phyloP scores from a whole-genome alignment of 2,329 filamentous ascomycete species.

The Aspergillus vadensis region DNA sequence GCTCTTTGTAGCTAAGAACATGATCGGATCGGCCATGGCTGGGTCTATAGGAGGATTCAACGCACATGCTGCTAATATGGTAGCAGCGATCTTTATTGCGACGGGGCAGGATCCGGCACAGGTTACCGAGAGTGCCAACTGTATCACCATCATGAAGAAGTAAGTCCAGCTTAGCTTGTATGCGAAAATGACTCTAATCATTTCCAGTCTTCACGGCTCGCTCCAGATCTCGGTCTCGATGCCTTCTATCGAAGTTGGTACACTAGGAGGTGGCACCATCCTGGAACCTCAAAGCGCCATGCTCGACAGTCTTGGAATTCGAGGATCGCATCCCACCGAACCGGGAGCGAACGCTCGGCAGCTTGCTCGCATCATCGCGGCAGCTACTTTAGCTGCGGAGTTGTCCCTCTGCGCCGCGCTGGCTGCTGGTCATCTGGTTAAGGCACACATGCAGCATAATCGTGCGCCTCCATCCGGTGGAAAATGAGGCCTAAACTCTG shows the following conservation, averaged over 20 bases:
- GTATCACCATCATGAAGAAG: slow-evolving; percentile 99
- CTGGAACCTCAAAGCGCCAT: slow-evolving; percentile 94
- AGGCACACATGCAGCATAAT: slow-evolving; percentile 96
- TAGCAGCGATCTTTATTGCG: slow-evolving; percentile 96
- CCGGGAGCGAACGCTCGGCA: slow-evolving; percentile 90
- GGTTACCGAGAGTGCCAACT: slow-evolving; percentile 94
- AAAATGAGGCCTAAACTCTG: neutral
- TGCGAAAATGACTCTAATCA: slow-evolving; percentile 18
- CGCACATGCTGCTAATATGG: slow-evolving; percentile 95
- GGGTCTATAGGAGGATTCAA: slow-evolving; percentile 96
- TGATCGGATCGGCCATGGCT: slow-evolving; percentile 97
- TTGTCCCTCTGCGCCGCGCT: slow-evolving; percentile 88
- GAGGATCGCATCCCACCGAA: slow-evolving; percentile 85
- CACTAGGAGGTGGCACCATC: slow-evolving; percentile 93
- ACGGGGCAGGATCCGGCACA: slow-evolving; percentile 97
- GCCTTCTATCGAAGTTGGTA: slow-evolving; percentile 97
- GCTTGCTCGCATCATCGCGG: slow-evolving; percentile 84
- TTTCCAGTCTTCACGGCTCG: slow-evolving; percentile 72
- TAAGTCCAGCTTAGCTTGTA: slow-evolving; percentile 55
- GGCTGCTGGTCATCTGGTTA: slow-evolving; percentile 88
- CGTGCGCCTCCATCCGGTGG: slow-evolving; percentile 43
- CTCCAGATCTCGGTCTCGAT: slow-evolving; percentile 99
- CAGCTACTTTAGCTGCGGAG: slow-evolving; percentile 86
- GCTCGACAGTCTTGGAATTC: slow-evolving; percentile 93
- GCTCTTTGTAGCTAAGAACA: slow-evolving; percentile 90